phyloP scores from a whole-genome alignment of 2,329 filamentous ascomycete genomes.

The Arthrobotrys entomopaga region DNA sequence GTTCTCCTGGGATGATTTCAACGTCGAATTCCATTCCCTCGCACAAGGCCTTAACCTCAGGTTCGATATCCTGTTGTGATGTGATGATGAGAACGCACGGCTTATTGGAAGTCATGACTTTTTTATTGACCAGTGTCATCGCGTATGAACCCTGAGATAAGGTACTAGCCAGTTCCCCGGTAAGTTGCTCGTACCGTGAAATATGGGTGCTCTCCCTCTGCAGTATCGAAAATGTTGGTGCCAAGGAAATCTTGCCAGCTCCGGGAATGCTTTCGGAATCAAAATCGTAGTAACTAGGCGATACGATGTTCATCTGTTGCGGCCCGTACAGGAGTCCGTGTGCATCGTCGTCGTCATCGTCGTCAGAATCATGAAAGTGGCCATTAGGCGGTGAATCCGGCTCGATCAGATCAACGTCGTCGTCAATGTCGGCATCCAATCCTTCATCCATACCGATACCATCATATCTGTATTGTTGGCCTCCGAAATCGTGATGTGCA shows the following conservation, averaged over 20 bases:
- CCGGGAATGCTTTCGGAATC: constrained; percentile 52
- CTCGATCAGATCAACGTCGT: constrained; percentile 22
- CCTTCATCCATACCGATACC: constrained; percentile 37
- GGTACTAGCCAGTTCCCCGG: constrained; percentile 20
- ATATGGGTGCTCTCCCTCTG: constrained; percentile 31
- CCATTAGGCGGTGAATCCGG: constrained; percentile 22
- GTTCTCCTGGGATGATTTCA: constrained; percentile 44
- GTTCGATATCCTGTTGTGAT: constrained; percentile 13
- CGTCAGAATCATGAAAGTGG: constrained; percentile 39
- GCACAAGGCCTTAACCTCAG: constrained; percentile 27
- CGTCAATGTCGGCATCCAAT: constrained; percentile 43
- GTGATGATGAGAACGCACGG: constrained; percentile 47
- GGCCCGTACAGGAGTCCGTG: constrained; percentile 29
- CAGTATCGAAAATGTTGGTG: constrained; percentile 41
- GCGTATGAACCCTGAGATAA: constrained; percentile 34
- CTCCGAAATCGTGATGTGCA: constrained; percentile 45
- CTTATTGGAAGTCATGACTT: constrained; percentile 9
- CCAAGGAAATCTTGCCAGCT: constrained; percentile 44
- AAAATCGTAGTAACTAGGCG: constrained; percentile 35
- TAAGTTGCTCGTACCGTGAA: constrained; percentile 37
- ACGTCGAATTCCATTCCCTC: constrained; percentile 36
- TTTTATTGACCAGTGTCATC: constrained; percentile 45
- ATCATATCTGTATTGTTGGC: constrained; percentile 16
- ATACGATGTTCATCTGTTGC: constrained; percentile 26
- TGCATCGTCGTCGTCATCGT: constrained; percentile 48